Evolutionary conservation across 2,329 filamentous ascomycete genomes (phyloP).

Genomic region (Colletotrichum sp.): DNA sequence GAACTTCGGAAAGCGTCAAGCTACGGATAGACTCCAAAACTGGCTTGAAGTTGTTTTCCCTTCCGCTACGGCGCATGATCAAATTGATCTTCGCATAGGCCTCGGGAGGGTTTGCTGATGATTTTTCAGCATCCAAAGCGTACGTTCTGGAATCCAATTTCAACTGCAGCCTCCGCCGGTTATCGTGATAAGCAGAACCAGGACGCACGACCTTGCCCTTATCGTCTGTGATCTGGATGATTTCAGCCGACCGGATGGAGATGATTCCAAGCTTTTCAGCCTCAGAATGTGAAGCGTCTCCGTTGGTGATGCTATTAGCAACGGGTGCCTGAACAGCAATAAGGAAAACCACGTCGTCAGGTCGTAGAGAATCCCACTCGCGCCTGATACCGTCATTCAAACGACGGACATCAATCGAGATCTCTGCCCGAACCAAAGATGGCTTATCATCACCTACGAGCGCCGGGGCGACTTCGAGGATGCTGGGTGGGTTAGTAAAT

Average conservation of each 20-base stretch:
- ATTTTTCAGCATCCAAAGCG: conserved; percentile 73
- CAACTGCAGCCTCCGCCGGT: conserved; percentile 75
- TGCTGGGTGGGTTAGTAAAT: conserved; percentile 41
- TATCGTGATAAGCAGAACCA: conserved; percentile 64
- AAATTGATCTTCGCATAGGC: conserved; percentile 87
- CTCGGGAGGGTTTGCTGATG: conserved; percentile 72
- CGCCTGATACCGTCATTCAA: conserved; percentile 76
- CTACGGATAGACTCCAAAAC: conserved; percentile 91
- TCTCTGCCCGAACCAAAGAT: conserved; percentile 85
- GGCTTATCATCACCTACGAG: conserved; percentile 84
- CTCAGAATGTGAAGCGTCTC: conserved; percentile 47
- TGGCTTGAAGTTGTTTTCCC: conserved; percentile 97
- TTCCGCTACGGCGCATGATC: conserved; percentile 78
- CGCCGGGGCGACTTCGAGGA: conserved; percentile 84
- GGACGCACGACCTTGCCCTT: conserved; percentile 78
- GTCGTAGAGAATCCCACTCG: conserved; percentile 89
- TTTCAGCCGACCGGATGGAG: conserved; percentile 80
- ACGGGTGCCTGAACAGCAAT: conserved; percentile 73
- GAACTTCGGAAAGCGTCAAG: conserved; percentile 83
- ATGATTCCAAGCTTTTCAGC: conserved; percentile 70
- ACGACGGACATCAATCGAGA: conserved; percentile 81
- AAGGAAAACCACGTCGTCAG: conserved; percentile 90
- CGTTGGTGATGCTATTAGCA: conserved; percentile 59
- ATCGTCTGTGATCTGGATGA: conserved; percentile 86
- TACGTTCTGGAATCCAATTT: conserved; percentile 83